Evolutionary conservation across 2,329 filamentous ascomycete species (phyloP), one percentile per base, ranked within the genome.

Genomic region (Amylocarpus encephaloides): DNA sequence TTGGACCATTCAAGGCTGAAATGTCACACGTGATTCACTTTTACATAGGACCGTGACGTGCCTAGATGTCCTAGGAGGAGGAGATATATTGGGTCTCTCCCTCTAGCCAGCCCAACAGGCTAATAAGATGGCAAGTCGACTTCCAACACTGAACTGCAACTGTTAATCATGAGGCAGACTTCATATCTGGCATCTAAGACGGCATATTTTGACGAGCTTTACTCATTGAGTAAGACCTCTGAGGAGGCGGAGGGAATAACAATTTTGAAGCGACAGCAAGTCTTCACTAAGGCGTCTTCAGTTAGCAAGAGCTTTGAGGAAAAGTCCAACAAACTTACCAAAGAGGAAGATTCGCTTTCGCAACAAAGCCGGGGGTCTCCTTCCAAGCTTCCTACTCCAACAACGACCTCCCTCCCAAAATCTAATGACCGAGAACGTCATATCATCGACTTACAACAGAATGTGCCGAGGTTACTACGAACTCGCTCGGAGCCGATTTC

Each of bases 401-500:
- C 16, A 5, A 11, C 3, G 38, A 16, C 38, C 16, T 16, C 34
- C 9, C 15, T 16, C 12, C 34, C 34, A 36, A 18, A n/a, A 16
- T 11, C 16, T 11, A 11, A 16, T 16, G 5, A n/a, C 6, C 13
- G 38, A 40, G 18, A 18, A 19, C n/a, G 5, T 5, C n/a, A 16
- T 16, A 5, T 15, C 10, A 40, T 16, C n/a, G 38, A 11, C 12
- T 33, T 35, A 32, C 30, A n/a, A 39, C 59, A 48, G 39, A 62
- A 57, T 32, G 30, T 56, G 10, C 51, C 61, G n/a, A 33, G 36
- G 4, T 51, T 64, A 13, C 59, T 55, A 36, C 50, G 56, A 39
- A 58, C 51, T 29, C 51, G 41, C 7, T 64, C 62, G 15, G 58
- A 54, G 16, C 62, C 62, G 33, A 40, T 50, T 7, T 46, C 55